Evolutionary conservation across 2,329 filamentous ascomycete genomes (phyloP).

Genomic region (Nemania diffusa): DNA sequence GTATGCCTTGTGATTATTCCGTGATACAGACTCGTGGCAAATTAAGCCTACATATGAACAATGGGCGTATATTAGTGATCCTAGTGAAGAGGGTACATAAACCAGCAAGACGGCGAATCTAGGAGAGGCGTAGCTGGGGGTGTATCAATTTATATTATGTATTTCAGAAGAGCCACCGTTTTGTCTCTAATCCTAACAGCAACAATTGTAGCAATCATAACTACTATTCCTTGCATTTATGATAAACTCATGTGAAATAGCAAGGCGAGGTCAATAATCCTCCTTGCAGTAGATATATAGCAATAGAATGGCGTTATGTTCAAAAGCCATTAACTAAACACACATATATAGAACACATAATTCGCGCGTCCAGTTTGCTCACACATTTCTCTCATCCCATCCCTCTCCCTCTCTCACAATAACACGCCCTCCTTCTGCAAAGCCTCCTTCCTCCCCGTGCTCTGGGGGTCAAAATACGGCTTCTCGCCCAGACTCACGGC

Average conservation of each 20-base stretch:
- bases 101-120: neutral
- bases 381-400: neutral
- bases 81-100: neutral
- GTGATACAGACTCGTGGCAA: neutral
- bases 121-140: neutral
- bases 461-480: conserved; percentile 61
- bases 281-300: neutral
- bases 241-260: neutral
- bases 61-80: too few species aligned
- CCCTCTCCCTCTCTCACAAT: conserved; percentile 29
- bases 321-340: neutral
- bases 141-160: neutral
- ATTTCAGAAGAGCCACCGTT: neutral
- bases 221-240: neutral
- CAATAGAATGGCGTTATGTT: neutral
- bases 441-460: conserved; percentile 56
- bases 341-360: neutral
- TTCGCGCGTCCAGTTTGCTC: neutral
- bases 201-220: neutral
- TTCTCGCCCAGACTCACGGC: conserved; percentile 62
- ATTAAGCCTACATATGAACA: too few species aligned
- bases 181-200: neutral
- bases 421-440: conserved; percentile 44
- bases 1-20: neutral
- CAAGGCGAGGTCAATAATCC: neutral